Evolutionary conservation across 805 yeast genomes (phyloP), one percentile per base, ranked within the genome.

Genomic region (Schizosaccharomyces lindneri): DNA sequence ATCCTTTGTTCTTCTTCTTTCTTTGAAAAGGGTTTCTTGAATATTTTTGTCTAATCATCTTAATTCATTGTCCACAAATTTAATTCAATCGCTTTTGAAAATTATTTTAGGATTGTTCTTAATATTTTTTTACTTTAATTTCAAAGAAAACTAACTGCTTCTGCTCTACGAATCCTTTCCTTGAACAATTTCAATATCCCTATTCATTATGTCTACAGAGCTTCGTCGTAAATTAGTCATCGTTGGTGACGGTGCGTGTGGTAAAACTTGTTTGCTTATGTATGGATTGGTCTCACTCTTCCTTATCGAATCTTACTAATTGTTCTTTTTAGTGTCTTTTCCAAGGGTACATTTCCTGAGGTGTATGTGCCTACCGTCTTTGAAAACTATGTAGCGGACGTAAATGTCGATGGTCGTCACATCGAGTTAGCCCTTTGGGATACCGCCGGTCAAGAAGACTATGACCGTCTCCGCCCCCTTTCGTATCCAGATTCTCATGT

Each of bases 361-460:
- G 90, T 87, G 65, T 87, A 87, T 71, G 95, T 88, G 59, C 96
- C 96, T 70, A 87, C 96, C 27, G 97, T 90, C 64, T 90, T 90
- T 70, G 97, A 90, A 73, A 93, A 89, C 77, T 93, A 90, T 73
- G 97, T 90, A 68, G 95, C 97, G 59, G 96, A 88, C 72, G 97
- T 90, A 63, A 95, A 82, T 70, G 84, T 84, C 63, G 90, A 85
- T 68, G 94, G 95, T 61, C 85, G 90, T 74, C 81, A 85, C 71
- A 96, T 90, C 63, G 95, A 89, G 73, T 77, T 88, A 73, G 95
- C 95, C 6, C 78, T 88, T 67, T 88, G 96, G 96, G 96, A 88
- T 87, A 88, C 96, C 67, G 95, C 97, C 62, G 97, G 97, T 66
- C 97, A 88, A 80, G 97, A 88, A 77, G 97, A 89, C 76, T 88